phyloP scores from a whole-genome alignment of 306 rosid genomes.

The Castanea crenata region DNA sequence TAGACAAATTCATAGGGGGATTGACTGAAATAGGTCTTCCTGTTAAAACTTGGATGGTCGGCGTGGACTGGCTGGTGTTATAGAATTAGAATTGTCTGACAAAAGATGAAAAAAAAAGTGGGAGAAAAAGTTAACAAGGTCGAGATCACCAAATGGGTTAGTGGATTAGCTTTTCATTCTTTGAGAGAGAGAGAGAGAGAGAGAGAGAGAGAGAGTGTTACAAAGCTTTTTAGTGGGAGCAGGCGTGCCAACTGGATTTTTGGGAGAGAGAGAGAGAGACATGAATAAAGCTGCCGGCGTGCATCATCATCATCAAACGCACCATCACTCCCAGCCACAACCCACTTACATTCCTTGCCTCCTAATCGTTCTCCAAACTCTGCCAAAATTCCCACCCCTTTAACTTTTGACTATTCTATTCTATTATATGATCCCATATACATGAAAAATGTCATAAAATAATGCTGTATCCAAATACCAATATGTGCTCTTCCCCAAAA shows the following conservation, averaged over 20 bases:
- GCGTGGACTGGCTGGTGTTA: constrained; percentile 42
- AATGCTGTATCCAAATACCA: constrained; percentile 38
- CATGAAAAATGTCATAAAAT: constrained; percentile 21
- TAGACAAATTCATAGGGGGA: constrained; percentile 1
- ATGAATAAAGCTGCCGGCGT: constrained; percentile 94
- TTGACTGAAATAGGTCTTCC: constrained; percentile 24
- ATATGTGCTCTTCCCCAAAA: constrained; percentile 52
- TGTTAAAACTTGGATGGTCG: constrained; percentile 21
- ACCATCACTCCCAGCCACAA: constrained; percentile 40
- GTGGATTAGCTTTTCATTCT: constrained; percentile 76
- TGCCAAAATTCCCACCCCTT: constrained; percentile 55
- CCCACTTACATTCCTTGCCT: constrained; percentile 66
- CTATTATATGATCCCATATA: constrained; percentile 27
- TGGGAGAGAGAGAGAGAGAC: constrained; percentile 32
- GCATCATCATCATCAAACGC: constrained; percentile 75
- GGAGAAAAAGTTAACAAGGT: constrained; percentile 57
- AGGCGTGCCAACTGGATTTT: constrained; percentile 76
- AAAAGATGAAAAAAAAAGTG: constrained; percentile 62
- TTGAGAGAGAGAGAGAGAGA: constrained; percentile 25
- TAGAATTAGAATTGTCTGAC: constrained; percentile 68
- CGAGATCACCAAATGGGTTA: constrained; percentile 47
- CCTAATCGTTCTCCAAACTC: constrained; percentile 67
- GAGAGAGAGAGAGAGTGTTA: constrained; percentile 12
- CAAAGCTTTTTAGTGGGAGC: constrained; percentile 64
- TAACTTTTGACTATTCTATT: constrained; percentile 35